phyloP scores from a whole-genome alignment of 2,329 filamentous ascomycete species.

The Diaporthe citrichinensis region DNA sequence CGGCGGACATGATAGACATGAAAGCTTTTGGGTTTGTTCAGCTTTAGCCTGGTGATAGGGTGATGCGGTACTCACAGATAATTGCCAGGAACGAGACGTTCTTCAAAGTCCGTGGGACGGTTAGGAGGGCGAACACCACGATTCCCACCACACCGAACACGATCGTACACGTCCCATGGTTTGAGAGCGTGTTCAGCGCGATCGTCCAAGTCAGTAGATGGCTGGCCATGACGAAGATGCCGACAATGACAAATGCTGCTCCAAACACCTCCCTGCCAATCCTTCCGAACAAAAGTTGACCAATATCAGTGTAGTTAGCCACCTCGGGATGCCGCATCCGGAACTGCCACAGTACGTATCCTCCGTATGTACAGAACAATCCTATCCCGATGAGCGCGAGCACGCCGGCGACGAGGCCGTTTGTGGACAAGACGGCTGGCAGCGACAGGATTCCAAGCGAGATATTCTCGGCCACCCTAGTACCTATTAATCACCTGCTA shows the following conservation, averaged over 20 bases:
- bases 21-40: not conserved
- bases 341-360: conserved; percentile 57
- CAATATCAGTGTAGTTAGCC: conserved; percentile 77
- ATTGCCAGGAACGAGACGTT: not conserved
- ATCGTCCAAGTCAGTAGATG: conserved; percentile 79
- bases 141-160: conserved; percentile 61
- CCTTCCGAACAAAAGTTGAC: conserved; percentile 70
- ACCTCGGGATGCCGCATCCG: conserved; percentile 68
- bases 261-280: conserved; percentile 74
- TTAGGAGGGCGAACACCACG: conserved; percentile 60
- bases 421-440: conserved; percentile 64
- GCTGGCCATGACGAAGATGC: conserved; percentile 79
- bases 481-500: no score
- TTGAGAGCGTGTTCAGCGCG: conserved; percentile 75
- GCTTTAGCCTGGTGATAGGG: not conserved
- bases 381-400: conserved; percentile 52
- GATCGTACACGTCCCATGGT: conserved; percentile 63
- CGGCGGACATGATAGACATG: not conserved
- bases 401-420: conserved; percentile 64
- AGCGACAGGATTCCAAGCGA: conserved; percentile 67
- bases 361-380: conserved; percentile 55
- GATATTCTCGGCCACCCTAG: conserved; percentile 66
- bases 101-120: conserved; percentile 61
- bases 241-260: conserved; percentile 71
- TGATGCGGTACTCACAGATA: not conserved